These are phyloP conservation scores for Pseudopyricularia javanii DNA, from an alignment of 2,329 filamentous ascomycete genomes.

Conservation along the genomic window DNA sequence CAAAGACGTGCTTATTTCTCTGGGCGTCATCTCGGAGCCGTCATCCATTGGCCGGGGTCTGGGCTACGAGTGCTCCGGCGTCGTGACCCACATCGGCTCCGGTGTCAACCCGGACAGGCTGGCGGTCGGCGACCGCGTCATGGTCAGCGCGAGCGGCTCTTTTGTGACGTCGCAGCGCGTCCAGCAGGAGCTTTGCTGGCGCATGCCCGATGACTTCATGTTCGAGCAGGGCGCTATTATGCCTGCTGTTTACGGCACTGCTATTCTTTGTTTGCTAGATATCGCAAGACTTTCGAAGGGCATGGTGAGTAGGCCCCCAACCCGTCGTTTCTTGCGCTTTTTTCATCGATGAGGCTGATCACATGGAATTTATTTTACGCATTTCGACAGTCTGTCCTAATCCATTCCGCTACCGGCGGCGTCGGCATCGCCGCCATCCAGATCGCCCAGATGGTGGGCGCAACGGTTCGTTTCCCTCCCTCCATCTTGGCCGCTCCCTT, in stretches of 20 bases:
- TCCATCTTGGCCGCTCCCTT: not conserved
- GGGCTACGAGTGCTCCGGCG: constrained; percentile 17
- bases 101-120: constrained; percentile 10
- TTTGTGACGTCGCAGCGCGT: not conserved
- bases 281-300: not conserved
- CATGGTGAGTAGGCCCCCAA: not conserved
- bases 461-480: not conserved
- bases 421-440: not conserved
- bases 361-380: not conserved
- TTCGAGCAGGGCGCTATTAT: constrained; percentile 11
- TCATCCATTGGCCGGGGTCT: constrained; percentile 13
- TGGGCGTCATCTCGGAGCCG: constrained; percentile 17
- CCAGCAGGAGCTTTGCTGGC: not conserved
- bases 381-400: constrained; percentile 1
- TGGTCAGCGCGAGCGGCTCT: constrained; percentile 7
- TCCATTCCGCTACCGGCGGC: not conserved
- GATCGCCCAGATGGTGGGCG: not conserved
- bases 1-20: constrained; percentile 23
- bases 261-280: not conserved
- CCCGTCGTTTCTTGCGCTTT: not conserved
- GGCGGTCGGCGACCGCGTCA: constrained; percentile 15
- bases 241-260: constrained; percentile 12
- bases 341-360: not conserved
- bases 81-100: constrained; percentile 17
- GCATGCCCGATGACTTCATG: not conserved